A percentile compares a stretch with the other conserved stretches of the same genome.
Conservation (phyloP, 2,329 filamentous ascomycete genomes). For the Capronia americana region DNA sequence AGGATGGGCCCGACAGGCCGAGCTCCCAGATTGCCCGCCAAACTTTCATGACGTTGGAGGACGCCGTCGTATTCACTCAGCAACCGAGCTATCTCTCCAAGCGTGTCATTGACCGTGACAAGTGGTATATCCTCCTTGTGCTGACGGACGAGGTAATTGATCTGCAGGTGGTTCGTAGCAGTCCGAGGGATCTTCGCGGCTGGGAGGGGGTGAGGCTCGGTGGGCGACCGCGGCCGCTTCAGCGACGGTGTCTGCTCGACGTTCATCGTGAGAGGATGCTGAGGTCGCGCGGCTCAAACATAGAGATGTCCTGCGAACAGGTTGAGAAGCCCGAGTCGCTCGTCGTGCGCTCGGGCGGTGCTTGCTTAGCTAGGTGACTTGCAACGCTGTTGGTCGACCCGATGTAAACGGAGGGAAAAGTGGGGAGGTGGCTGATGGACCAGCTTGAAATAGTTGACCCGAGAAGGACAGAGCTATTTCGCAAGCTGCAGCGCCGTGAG, state of each 20-base stretch:
- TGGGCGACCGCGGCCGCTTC: slow-evolving; percentile 55
- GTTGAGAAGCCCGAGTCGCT: slow-evolving; percentile 31
- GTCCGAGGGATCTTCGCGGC: slow-evolving; percentile 61
- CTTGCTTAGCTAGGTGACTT: slow-evolving; percentile 24
- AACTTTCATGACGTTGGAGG: slow-evolving; percentile 81
- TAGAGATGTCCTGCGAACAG: slow-evolving; percentile 21
- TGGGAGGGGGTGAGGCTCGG: slow-evolving; percentile 48
- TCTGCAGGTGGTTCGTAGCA: slow-evolving; percentile 65
- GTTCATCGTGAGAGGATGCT: slow-evolving; percentile 38
- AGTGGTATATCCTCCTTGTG: slow-evolving; percentile 67
- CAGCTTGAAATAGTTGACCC: slow-evolving; percentile 34
- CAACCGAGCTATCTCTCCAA: slow-evolving; percentile 73
- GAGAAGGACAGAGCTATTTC: slow-evolving; percentile 30
- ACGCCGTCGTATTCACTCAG: slow-evolving; percentile 85
- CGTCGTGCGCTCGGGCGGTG: slow-evolving; percentile 34
- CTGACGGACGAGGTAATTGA: slow-evolving; percentile 71
- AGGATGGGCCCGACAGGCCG: slow-evolving; percentile 81
- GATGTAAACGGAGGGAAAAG: slow-evolving; percentile 23
- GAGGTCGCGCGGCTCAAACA: slow-evolving; percentile 30
- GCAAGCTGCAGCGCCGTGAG: slow-evolving; percentile 37
- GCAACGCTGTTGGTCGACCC: slow-evolving; percentile 9
- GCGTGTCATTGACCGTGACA: slow-evolving; percentile 70
- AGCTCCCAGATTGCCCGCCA: slow-evolving; percentile 83
- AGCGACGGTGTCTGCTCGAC: slow-evolving; percentile 46
- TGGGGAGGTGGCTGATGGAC: slow-evolving; percentile 24